Evolutionary conservation across 495 filamentous ascomycete species (phyloP), one percentile per base, ranked within the genome.

Genomic region (Daldinia concentrica): DNA sequence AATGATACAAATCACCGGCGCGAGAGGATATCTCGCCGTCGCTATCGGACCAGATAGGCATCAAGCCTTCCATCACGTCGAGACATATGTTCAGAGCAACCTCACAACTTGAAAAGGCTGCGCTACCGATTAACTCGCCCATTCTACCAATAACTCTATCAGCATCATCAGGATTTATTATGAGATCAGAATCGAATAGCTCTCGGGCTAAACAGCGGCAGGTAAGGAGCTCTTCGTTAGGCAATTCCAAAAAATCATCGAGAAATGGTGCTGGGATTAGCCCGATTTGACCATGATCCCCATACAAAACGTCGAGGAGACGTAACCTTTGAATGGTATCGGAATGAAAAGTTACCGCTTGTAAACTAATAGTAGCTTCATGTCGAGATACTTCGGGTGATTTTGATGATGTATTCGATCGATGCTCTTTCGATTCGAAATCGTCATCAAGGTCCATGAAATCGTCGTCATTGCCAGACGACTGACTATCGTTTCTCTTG

Each of bases 371-470:
- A 0, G 77, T 69, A 45, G 84, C 66, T 62, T 89, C 81, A 60
- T 82, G 75, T 61, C 89, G 78, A 19, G 84, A 80, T 32, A 87
- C 72, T 1, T 79, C 74, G 17, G 72, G 50, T 26, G 59, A 64
- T 43, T 76, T 79, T 15, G 76, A 69, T 3, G 75, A 73, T 19
- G 69, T 43, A 74, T 79, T 83, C 52, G 66, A 78, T 41, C 83
- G 82, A 67, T 85, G 89, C 52, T 76, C 74, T 52, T 88, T 84
- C 3, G 85, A 84, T 29, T 88, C 86, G 29, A 93, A 89, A 14
- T 85, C 86, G 58, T 90, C 88, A 69, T 97, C 93, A 24, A 97
- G 75, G 63, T 97, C 93, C 92, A 97, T 93, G 14, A 81, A 69
- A 71, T 94, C 90, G 36, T 81, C 78, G 12, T 75, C 64, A 0